A percentile compares a stretch with the other conserved stretches of the same genome.
These are phyloP conservation scores for Metschnikowia picachoensis DNA, from an alignment of 805 yeast genomes.

Conservation along the genomic window DNA sequence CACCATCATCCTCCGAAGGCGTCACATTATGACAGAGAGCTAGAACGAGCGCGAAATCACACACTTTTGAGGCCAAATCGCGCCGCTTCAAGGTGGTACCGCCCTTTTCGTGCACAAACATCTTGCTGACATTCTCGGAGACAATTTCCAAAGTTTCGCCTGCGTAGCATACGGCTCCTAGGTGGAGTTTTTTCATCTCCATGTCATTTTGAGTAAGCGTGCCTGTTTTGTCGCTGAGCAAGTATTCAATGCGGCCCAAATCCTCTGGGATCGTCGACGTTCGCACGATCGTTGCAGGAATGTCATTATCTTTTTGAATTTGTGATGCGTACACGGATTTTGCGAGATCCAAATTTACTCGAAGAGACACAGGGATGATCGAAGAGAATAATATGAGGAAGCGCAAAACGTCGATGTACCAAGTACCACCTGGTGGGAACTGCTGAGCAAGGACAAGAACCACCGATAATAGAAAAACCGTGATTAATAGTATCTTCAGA, in stretches of 20 bases:
- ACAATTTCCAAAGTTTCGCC: constrained; percentile 92
- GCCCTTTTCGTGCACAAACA: constrained; percentile 5
- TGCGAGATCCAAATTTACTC: constrained; percentile 93
- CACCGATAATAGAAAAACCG: constrained; percentile 76
- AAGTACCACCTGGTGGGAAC: constrained; percentile 50
- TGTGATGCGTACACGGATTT: constrained; percentile 94
- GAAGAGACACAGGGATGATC: constrained; percentile 90
- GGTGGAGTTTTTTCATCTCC: constrained; percentile 90
- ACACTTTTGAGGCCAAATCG: constrained; percentile 70
- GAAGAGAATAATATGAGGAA: constrained; percentile 90
- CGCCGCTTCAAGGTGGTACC: constrained; percentile 41
- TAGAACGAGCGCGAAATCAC: constrained; percentile 75
- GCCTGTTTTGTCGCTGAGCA: constrained; percentile 93
- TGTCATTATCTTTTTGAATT: constrained; percentile 80
- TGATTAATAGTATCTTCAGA: constrained; percentile 82
- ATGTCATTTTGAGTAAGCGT: constrained; percentile 97
- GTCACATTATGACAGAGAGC: constrained; percentile 98
- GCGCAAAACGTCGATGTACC: constrained; percentile 91
- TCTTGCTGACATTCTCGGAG: constrained; percentile 51
- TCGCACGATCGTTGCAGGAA: constrained; percentile 86
- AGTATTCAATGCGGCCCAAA: constrained; percentile 89
- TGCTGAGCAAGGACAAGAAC: constrained; percentile 80
- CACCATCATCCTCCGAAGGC: constrained; percentile 59
- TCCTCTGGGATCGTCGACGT: constrained; percentile 98
- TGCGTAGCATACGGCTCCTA: constrained; percentile 90